A percentile compares a stretch with the other conserved stretches of the same genome.
phyloP scores from a whole-genome alignment of 352 stramenopile species.

The Hyaloperonospora brassicae region DNA sequence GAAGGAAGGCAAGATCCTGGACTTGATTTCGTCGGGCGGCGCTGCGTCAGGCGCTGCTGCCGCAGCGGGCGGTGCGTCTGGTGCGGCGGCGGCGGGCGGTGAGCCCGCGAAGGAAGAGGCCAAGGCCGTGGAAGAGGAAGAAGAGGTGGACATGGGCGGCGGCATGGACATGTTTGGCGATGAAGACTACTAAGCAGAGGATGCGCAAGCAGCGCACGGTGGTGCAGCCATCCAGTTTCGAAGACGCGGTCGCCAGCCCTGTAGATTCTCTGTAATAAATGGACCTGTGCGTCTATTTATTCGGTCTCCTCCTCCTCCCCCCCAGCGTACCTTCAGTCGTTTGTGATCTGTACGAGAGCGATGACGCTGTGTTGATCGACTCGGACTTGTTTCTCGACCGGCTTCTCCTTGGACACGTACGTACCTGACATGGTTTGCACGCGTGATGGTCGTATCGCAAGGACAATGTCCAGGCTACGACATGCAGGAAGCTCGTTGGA shows the following conservation, averaged over 20 bases:
- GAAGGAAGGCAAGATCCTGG: constrained; percentile 73
- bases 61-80: constrained; percentile 23
- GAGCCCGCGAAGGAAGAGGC: constrained; percentile 56
- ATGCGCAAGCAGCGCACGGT: constrained; percentile 15
- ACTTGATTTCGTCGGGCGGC: constrained; percentile 71
- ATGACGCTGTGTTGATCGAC: too few species aligned
- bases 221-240: constrained; percentile 4
- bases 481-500: too few species aligned
- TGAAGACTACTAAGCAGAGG: constrained; percentile 52
- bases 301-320: constrained; percentile 26
- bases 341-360: too few species aligned
- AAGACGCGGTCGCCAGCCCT: constrained; percentile 23
- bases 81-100: constrained; percentile 28
- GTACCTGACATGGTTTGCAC: too few species aligned
- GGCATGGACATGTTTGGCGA: constrained; percentile 70
- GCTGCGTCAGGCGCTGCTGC: constrained; percentile 31
- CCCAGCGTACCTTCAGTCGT: too few species aligned
- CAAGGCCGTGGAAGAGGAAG: constrained; percentile 51
- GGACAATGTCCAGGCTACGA: too few species aligned
- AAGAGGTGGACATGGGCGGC: constrained; percentile 52
- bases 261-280: constrained; percentile 37
- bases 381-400: too few species aligned
- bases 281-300: constrained; percentile 42
- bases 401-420: too few species aligned
- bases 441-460: too few species aligned